Conservation (phyloP, 2,329 filamentous ascomycete genomes). For the Sclerotinia subarctica region DNA sequence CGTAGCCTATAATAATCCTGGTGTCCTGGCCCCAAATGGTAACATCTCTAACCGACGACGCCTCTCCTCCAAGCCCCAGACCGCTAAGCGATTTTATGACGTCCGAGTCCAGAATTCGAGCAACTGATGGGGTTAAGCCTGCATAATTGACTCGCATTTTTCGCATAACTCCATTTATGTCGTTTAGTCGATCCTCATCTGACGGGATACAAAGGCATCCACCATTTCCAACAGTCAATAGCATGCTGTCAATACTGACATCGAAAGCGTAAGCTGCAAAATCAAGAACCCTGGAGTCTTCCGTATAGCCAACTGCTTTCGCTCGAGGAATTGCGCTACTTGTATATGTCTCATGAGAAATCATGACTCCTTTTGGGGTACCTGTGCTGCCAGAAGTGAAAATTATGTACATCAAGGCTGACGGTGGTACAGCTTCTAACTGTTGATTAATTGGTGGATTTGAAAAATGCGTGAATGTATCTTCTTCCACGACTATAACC, state of each 20-base stretch:
- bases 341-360: conserved; percentile 28
- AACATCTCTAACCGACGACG: conserved; percentile 41
- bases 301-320: conserved; percentile 16
- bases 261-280: conserved; percentile 43
- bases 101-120: conserved; percentile 30
- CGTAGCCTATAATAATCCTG: conserved; percentile 45
- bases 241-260: conserved; percentile 35
- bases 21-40: conserved; percentile 40
- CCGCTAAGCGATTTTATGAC: conserved; percentile 30
- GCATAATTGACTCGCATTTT: conserved; percentile 30
- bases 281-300: conserved; percentile 28
- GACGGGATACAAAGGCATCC: conserved; percentile 43
- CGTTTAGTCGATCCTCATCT: conserved; percentile 41
- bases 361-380: conserved; percentile 32
- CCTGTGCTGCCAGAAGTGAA: conserved; percentile 39
- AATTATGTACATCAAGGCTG: conserved; percentile 27
- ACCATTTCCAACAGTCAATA: conserved; percentile 41
- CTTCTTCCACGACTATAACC: conserved; percentile 4
- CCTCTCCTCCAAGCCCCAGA: conserved; percentile 35
- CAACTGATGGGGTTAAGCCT: conserved; percentile 36
- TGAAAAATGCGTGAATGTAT: neutral
- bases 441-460: neutral
- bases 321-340: conserved; percentile 21
- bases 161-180: conserved; percentile 38
- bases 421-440: conserved; percentile 12